phyloP scores from a whole-genome alignment of 2,329 filamentous ascomycete species.

The Aspergillus sp. region DNA sequence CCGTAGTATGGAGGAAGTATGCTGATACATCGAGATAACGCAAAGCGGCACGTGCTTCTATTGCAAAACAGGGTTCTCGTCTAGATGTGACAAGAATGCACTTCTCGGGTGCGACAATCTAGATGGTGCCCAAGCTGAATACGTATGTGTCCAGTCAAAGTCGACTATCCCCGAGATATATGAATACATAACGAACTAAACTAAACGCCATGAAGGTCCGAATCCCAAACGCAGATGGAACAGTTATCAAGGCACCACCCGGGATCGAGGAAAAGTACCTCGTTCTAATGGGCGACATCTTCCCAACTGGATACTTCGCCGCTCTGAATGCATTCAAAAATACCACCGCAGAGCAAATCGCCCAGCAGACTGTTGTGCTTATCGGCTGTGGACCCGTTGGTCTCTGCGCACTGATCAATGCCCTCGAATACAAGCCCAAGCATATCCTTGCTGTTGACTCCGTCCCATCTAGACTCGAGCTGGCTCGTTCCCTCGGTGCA shows the following conservation, averaged over 20 bases:
- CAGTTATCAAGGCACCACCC: slow-evolving; percentile 70
- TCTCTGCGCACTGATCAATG: slow-evolving; percentile 77
- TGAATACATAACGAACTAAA: slow-evolving; percentile 8
- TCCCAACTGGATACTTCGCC: slow-evolving; percentile 81
- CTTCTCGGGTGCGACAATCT: slow-evolving; percentile 70
- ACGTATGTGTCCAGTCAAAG: slow-evolving; percentile 43
- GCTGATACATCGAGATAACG: not conserved
- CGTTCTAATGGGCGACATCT: slow-evolving; percentile 90
- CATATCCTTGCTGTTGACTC: slow-evolving; percentile 78
- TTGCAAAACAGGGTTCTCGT: slow-evolving; percentile 73
- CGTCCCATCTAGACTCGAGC: slow-evolving; percentile 70
- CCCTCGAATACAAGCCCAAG: slow-evolving; percentile 72
- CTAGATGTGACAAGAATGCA: slow-evolving; percentile 68
- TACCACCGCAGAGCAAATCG: slow-evolving; percentile 57
- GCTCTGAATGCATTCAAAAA: slow-evolving; percentile 73
- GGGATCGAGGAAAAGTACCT: slow-evolving; percentile 72
- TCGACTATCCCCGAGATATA: not conserved
- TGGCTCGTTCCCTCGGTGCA: slow-evolving; percentile 72
- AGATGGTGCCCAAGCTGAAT: slow-evolving; percentile 81
- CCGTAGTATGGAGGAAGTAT: not conserved
- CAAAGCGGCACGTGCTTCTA: slow-evolving; percentile 74
- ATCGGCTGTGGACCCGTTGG: slow-evolving; percentile 86
- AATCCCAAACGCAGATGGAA: slow-evolving; percentile 77
- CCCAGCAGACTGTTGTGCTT: slow-evolving; percentile 70
- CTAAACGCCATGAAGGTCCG: slow-evolving; percentile 52